Percentiles rank a stretch among this genome's conserved stretches.
These are phyloP conservation scores for Lactuca saligna DNA, from an alignment of 129 eudicot genomes.

Conservation along the genomic window DNA sequence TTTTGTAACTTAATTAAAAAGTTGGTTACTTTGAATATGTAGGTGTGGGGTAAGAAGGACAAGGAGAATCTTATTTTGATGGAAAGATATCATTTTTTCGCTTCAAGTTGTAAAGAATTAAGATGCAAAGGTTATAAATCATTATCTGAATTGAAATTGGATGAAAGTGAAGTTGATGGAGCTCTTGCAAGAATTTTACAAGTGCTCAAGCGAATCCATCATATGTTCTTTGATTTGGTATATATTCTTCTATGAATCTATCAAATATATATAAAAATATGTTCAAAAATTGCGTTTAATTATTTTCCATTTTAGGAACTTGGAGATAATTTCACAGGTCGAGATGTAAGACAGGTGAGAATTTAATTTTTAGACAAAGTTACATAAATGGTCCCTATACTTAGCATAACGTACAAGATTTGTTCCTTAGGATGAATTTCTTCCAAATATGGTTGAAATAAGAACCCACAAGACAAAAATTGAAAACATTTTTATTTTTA, in stretches of 20 bases:
- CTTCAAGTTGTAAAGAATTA: no score
- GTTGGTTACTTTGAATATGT: slow-evolving; percentile 5
- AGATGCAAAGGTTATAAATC: no score
- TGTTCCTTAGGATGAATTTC: no score
- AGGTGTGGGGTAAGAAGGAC: slow-evolving; percentile 71
- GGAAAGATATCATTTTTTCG: slow-evolving; percentile 73
- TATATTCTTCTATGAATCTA: not conserved
- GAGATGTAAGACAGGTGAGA: slow-evolving; percentile 69
- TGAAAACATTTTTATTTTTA: no score
- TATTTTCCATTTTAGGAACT: slow-evolving; percentile 41
- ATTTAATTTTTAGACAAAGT: no score
- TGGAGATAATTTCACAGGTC: slow-evolving; percentile 40
- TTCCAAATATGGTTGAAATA: no score
- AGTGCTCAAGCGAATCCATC: slow-evolving; percentile 63
- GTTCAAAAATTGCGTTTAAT: not conserved
- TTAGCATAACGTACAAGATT: no score
- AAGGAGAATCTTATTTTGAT: slow-evolving; percentile 65
- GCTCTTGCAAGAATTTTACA: slow-evolving; percentile 63
- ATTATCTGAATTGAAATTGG: no score
- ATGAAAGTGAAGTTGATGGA: slow-evolving; percentile 26
- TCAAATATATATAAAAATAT: not conserved
- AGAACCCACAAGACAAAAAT: no score
- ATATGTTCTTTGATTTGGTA: slow-evolving; percentile 59
- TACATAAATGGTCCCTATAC: no score
- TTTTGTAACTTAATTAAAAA: not conserved